Evolutionary conservation across 352 stramenopile genomes (phyloP), one percentile per base, ranked within the genome.

Genomic region (Phytophthora podocarpi): DNA sequence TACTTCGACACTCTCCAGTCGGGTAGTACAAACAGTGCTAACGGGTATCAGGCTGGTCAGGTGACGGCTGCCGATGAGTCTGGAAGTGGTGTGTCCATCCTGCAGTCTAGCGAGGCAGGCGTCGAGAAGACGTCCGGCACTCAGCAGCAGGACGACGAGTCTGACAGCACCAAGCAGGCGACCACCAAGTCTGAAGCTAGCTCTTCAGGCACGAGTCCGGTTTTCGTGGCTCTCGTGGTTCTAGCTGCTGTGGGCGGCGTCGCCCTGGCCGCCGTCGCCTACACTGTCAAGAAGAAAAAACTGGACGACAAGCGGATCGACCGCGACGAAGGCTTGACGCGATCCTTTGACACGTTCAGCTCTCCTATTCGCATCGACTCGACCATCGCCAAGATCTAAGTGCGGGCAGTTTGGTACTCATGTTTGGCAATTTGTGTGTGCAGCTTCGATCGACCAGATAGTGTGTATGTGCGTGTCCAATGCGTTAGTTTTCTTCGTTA

Each of bases 341-440:
- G 42, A 18, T 67, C 67, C 6, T 76, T 76, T 42, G 67, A 68
- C 53, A 65, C 51, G 20, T 69, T 70, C 28, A 72, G 57, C 48
- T 72, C 67, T 26, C 67, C 67, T 23, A 37, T 68, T 16, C 51
- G 41, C 16, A 56, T 64, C 8, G 52, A 74, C 16, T 53, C 55
- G 31, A 58, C 60, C 20, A 78, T 78, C 30, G 70, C 49, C 47
- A 72, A 74, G 56, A 72, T 78, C 32, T 78, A 72, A 73, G 11
- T n/a, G n/a, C n/a, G n/a, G n/a, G n/a, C n/a, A n/a, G n/a, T n/a
- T n/a, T n/a, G n/a, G n/a, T n/a, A n/a, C n/a, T n/a, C n/a, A n/a
- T n/a, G n/a, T n/a, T n/a, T n/a, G n/a, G n/a, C n/a, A n/a, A n/a
- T n/a, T n/a, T n/a, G n/a, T n/a, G n/a, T n/a, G n/a, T n/a, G n/a